These are phyloP conservation scores for Penicillium sp. DNA, from an alignment of 2,329 filamentous ascomycete species.

Conservation along the genomic window DNA sequence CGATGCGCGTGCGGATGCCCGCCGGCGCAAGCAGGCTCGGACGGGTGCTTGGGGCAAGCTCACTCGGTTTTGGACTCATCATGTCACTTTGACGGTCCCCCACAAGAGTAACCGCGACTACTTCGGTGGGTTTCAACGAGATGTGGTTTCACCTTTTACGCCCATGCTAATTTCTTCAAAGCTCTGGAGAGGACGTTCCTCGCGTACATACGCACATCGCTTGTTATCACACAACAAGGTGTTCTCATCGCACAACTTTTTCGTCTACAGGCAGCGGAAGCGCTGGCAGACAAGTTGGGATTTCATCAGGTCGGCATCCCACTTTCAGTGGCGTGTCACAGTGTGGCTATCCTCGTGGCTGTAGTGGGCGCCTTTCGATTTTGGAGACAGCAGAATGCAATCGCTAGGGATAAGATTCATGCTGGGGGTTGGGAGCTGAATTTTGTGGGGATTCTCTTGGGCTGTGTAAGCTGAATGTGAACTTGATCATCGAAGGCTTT, in stretches of 20 bases:
- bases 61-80: slow-evolving; percentile 76
- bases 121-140: slow-evolving; percentile 33
- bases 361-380: slow-evolving; percentile 60
- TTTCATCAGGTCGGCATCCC: slow-evolving; percentile 64
- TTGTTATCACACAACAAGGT: slow-evolving; percentile 68
- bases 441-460: slow-evolving; percentile 47
- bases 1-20: slow-evolving; percentile 6
- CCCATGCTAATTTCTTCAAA: slow-evolving; percentile 33
- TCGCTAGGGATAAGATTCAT: slow-evolving; percentile 58
- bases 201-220: slow-evolving; percentile 69
- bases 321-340: slow-evolving; percentile 50
- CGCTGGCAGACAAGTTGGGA: slow-evolving; percentile 51
- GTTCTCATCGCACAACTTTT: slow-evolving; percentile 69
- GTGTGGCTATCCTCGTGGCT: slow-evolving; percentile 54
- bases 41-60: slow-evolving; percentile 65
- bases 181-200: slow-evolving; percentile 75
- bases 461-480: slow-evolving; percentile 48
- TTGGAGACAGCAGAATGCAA: slow-evolving; percentile 62
- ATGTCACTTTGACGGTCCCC: slow-evolving; percentile 40
- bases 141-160: neutral
- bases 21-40: slow-evolving; percentile 8
- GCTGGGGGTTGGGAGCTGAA: slow-evolving; percentile 62
- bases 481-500: neutral
- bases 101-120: slow-evolving; percentile 46
- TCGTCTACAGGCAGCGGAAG: slow-evolving; percentile 52